These are phyloP conservation scores for Purshia tridentata DNA, from an alignment of 306 rosid species.

Conservation along the genomic window DNA sequence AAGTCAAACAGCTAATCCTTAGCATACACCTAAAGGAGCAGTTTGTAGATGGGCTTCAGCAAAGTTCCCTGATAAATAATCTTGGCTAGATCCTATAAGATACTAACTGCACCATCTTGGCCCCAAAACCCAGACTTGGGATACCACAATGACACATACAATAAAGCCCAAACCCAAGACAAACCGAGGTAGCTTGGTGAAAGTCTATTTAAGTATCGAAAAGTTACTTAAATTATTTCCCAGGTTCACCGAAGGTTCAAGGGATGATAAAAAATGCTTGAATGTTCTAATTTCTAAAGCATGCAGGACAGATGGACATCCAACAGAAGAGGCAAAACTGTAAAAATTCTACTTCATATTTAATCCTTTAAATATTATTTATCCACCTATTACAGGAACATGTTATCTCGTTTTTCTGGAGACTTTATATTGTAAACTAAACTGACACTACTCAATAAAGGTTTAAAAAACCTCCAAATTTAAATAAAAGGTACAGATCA, in stretches of 20 bases:
- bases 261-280: neutral
- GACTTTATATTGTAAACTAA: conserved; percentile 5
- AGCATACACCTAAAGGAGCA: neutral
- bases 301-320: neutral
- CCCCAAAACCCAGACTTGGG: too few species aligned
- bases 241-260: neutral
- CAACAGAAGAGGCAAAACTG: neutral
- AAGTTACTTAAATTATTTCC: neutral
- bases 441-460: neutral
- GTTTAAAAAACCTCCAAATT: conserved; percentile 8
- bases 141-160: neutral
- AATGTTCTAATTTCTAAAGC: neutral
- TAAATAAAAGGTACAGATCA: neutral
- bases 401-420: neutral
- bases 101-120: neutral
- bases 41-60: neutral
- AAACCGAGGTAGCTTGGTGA: neutral
- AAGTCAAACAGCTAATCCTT: too few species aligned
- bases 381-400: neutral
- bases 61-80: neutral
- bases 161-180: neutral
- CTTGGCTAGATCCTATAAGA: neutral
- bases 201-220: neutral
- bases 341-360: neutral
- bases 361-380: conserved; percentile 7